Conservation (phyloP, 2,329 filamentous ascomycete species). For the Colletotrichum theobromicola region DNA sequence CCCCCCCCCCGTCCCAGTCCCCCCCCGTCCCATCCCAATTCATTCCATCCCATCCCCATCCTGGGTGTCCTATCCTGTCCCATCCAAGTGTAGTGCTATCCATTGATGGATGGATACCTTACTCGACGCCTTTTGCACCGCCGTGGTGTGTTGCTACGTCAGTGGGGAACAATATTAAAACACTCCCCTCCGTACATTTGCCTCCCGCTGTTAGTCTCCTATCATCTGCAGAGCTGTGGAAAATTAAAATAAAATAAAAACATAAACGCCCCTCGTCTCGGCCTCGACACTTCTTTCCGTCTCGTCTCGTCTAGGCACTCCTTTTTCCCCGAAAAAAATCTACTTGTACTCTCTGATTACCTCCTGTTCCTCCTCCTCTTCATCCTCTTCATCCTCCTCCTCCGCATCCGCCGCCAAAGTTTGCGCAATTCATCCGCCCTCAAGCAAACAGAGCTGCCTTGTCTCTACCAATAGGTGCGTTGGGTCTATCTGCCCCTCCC, state of each 20-base stretch:
- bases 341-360: neutral
- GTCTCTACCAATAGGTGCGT: slow-evolving; percentile 8
- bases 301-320: neutral
- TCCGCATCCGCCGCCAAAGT: neutral
- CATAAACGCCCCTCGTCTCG: slow-evolving; percentile 18
- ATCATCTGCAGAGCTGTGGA: slow-evolving; percentile 8
- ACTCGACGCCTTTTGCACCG: neutral
- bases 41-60: neutral
- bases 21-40: neutral
- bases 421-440: neutral
- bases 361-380: neutral
- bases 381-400: neutral
- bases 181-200: neutral
- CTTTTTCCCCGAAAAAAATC: neutral
- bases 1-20: neutral
- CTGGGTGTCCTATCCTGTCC: neutral
- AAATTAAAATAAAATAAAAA: slow-evolving; percentile 13
- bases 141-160: slow-evolving; percentile 18
- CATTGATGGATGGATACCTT: neutral
- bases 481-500: slow-evolving; percentile 4
- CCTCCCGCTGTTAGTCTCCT: slow-evolving; percentile 1
- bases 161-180: slow-evolving; percentile 25
- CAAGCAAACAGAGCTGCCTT: neutral
- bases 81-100: neutral
- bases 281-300: neutral